phyloP scores from a whole-genome alignment of 202 grass and related monocot genomes.

The Eragrostis tef region DNA sequence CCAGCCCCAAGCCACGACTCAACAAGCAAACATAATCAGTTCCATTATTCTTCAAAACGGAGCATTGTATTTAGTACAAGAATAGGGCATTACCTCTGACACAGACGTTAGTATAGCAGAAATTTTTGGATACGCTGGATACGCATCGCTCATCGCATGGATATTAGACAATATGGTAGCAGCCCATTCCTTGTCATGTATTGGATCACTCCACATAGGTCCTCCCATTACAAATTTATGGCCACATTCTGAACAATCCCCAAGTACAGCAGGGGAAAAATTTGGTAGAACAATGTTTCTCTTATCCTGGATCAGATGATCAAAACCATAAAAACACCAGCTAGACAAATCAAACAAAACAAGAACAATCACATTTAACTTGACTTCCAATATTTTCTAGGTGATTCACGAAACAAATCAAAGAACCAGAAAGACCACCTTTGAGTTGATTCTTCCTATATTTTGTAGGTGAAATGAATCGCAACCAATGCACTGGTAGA shows the following conservation, averaged over 20 bases:
- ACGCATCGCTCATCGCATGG: slow-evolving; percentile 38
- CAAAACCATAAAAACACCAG: slow-evolving; percentile 22
- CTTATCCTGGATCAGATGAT: slow-evolving; percentile 49
- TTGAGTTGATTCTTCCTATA: slow-evolving; percentile 49
- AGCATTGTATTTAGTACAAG: not conserved
- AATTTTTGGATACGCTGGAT: slow-evolving; percentile 64
- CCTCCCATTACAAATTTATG: slow-evolving; percentile 70
- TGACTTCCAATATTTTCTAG: too few relatives aligned
- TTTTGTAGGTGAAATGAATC: slow-evolving; percentile 66
- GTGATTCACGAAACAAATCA: not conserved
- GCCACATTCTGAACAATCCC: slow-evolving; percentile 62
- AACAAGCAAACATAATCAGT: too few relatives aligned
- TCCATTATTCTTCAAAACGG: too few relatives aligned
- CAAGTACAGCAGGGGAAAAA: slow-evolving; percentile 56
- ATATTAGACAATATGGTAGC: slow-evolving; percentile 51
- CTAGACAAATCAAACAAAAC: slow-evolving; percentile 25
- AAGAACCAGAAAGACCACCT: slow-evolving; percentile 45
- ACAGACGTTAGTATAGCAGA: slow-evolving; percentile 56
- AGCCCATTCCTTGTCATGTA: slow-evolving; percentile 68
- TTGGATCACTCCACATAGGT: slow-evolving; percentile 68
- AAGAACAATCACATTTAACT: too few relatives aligned
- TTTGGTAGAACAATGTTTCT: slow-evolving; percentile 50
- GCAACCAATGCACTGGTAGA: slow-evolving; percentile 68
- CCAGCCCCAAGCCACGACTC: too few relatives aligned
- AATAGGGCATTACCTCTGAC: slow-evolving; percentile 47